Evolutionary conservation across 2,329 filamentous ascomycete genomes (phyloP), one percentile per base, ranked within the genome.

Genomic region (Xylaria multiplex): DNA sequence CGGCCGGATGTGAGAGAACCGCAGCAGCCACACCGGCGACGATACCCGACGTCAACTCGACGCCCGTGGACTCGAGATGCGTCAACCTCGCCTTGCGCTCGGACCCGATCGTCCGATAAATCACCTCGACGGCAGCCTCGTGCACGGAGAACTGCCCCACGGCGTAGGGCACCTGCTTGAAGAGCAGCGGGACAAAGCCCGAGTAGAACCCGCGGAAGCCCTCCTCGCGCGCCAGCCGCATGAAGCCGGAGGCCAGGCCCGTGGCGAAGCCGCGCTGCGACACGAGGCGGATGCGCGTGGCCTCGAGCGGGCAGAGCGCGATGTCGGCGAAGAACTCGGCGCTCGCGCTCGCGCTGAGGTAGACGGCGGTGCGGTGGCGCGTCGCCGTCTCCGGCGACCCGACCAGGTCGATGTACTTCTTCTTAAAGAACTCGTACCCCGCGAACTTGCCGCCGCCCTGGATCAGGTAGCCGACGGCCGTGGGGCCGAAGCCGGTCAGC

Each of bases 391-490:
- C 81, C 37, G 81, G 80, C 0, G 82, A 83, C 50, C 83, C 93
- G 67, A 91, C 81, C 65, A 87, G 74, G 79, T 90, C 87, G 81
- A 96, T 93, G 79, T 87, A 90, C 80, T 91, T 88, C 83, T 95
- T 91, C 87, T 96, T 96, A 90, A 96, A 96, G 85, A 93, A 92
- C 82, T 96, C 93, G 82, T 96, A 96, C 75, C 93, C 93, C 76
- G 92, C 91, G 81, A 96, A 96, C 84, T 96, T 96, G 85, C 91
- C 91, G 73, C 92, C 92, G 77, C 93, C 93, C 82, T 96, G 93
- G 65, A 96, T 89, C 81, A 96, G 91, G 83, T 96, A 96, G 77
- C 93, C 93, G 62, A 93, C 92, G 67, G 90, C 90, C 67, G 93
- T 96, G 69, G 93, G 93, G 68, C 93, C 93, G 80, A 93, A 91